phyloP scores from a whole-genome alignment of 305 asterid species.

The Rubia occidens region DNA sequence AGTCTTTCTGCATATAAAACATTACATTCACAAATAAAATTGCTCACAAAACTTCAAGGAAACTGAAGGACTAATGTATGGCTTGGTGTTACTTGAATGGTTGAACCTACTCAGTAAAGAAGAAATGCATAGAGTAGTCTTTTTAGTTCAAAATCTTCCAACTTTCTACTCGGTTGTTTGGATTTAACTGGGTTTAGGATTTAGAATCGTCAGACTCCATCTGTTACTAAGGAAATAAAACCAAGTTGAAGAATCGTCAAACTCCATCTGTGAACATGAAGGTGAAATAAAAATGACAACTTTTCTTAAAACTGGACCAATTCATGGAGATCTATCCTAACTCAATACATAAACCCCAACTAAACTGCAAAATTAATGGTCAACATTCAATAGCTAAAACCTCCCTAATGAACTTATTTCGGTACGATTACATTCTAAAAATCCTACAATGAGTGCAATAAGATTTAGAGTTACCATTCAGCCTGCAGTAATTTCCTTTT shows the following conservation, averaged over 20 bases:
- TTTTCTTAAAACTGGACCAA: neutral
- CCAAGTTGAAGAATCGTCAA: neutral
- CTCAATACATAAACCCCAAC: neutral
- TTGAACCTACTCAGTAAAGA: no score
- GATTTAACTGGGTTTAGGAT: no score
- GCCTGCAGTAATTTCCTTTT: constrained; percentile 64
- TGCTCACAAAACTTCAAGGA: neutral
- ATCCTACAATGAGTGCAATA: neutral
- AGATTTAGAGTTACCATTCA: constrained; percentile 21
- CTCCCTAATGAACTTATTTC: neutral
- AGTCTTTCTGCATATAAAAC: neutral
- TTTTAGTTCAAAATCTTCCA: neutral
- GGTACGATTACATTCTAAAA: neutral
- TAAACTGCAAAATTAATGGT: neutral
- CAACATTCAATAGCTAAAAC: neutral
- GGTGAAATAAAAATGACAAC: no score
- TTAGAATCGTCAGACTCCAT: neutral
- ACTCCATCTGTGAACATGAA: no score
- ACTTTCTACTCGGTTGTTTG: neutral
- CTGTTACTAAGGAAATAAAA: no score
- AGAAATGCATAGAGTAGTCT: neutral
- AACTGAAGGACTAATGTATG: neutral
- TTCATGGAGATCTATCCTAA: neutral
- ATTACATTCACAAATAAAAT: neutral
- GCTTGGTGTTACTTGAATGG: neutral